phyloP scores from a whole-genome alignment of 202 grass and related monocot species.

The Zoysia matrella region DNA sequence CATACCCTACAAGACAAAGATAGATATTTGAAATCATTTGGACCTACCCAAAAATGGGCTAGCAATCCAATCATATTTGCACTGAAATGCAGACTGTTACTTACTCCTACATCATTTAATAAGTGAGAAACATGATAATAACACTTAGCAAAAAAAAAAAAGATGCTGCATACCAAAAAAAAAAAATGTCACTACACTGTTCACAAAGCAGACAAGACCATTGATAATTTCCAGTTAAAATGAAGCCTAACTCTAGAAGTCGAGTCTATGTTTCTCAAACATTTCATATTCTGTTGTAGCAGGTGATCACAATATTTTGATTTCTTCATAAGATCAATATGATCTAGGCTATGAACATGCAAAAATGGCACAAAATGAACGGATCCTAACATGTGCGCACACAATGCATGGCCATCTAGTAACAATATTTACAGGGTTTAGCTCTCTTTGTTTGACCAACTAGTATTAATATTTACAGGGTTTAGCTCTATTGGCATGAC shows the following conservation, averaged over 20 bases:
- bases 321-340: neutral
- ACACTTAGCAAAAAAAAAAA: neutral
- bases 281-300: slow-evolving; percentile 6
- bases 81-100: neutral
- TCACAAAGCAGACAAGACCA: neutral
- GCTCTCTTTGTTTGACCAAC: too few species aligned
- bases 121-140: slow-evolving; percentile 25
- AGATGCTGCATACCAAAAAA: neutral
- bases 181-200: neutral
- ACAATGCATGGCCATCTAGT: too few species aligned
- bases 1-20: slow-evolving; percentile 65
- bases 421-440: too few species aligned
- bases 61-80: neutral
- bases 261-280: neutral
- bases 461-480: neutral
- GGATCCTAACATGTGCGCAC: neutral
- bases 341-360: neutral
- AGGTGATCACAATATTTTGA: neutral
- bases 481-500: neutral
- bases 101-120: neutral
- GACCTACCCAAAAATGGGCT: neutral
- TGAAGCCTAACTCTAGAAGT: neutral
- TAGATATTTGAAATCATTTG: slow-evolving; percentile 28
- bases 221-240: neutral
- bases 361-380: slow-evolving; percentile 6